phyloP scores from a whole-genome alignment of 495 filamentous ascomycete species.

The Neurospora sp. region DNA sequence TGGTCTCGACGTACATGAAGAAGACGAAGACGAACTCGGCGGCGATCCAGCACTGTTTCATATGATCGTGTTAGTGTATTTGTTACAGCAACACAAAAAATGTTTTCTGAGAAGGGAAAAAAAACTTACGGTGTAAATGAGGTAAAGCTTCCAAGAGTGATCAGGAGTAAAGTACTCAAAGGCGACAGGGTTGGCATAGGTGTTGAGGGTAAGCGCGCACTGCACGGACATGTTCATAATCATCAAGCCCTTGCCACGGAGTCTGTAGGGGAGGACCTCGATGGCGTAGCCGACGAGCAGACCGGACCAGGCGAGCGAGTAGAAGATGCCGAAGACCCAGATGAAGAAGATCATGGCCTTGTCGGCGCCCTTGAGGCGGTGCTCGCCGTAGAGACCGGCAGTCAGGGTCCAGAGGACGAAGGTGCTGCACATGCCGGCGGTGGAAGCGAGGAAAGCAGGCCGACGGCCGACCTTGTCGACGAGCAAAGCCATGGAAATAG shows the following conservation, averaged over 20 bases:
- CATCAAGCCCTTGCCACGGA: constrained; percentile 51
- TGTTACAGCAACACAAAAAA: too few relatives aligned
- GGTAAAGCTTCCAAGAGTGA: constrained; percentile 48
- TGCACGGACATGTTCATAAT: constrained; percentile 44
- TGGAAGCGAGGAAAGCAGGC: constrained; percentile 46
- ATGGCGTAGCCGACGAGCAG: constrained; percentile 57
- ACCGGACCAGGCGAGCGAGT: constrained; percentile 52
- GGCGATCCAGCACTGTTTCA: constrained; percentile 39
- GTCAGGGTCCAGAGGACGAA: constrained; percentile 48
- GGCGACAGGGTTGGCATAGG: constrained; percentile 52
- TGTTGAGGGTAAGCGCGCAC: constrained; percentile 42
- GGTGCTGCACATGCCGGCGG: constrained; percentile 47
- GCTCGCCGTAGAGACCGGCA: constrained; percentile 30
- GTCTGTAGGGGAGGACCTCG: constrained; percentile 62
- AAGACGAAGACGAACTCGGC: constrained; percentile 50
- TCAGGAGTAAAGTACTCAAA: constrained; percentile 35
- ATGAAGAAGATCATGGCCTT: constrained; percentile 48
- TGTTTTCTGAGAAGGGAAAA: not conserved
- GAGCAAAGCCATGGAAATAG: constrained; percentile 44
- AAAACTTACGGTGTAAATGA: constrained; percentile 46
- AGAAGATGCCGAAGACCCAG: constrained; percentile 44
- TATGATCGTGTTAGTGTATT: not conserved
- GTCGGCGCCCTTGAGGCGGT: constrained; percentile 27
- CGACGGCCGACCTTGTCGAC: constrained; percentile 53
- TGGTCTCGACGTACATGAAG: constrained; percentile 59